Evolutionary conservation across 768 basidiomycete species (phyloP).

Genomic region (Lactarius psammicola): DNA sequence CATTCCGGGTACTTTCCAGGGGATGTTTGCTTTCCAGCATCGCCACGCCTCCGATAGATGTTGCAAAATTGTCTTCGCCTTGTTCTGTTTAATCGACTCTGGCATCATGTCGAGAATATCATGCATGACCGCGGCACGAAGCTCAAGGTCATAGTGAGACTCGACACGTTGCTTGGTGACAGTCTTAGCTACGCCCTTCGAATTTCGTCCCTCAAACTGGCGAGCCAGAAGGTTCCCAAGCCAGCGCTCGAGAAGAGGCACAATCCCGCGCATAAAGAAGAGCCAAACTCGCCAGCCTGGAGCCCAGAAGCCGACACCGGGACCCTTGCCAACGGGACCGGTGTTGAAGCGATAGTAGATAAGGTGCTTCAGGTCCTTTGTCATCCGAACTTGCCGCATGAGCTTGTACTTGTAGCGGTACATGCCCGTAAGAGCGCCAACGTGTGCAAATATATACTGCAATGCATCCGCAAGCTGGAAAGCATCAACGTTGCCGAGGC

Average conservation of each 20-base stretch:
- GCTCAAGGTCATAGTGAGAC: slow-evolving; percentile 96
- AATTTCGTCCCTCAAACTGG: slow-evolving; percentile 98
- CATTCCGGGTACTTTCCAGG: slow-evolving; percentile 99
- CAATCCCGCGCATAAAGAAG: slow-evolving; percentile 99
- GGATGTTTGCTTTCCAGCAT: slow-evolving; percentile 96
- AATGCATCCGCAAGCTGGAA: slow-evolving; percentile 99
- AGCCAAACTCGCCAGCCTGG: slow-evolving; percentile 99
- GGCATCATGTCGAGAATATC: slow-evolving; percentile 99
- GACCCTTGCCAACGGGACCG: slow-evolving; percentile 98
- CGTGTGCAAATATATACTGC: slow-evolving; percentile 96
- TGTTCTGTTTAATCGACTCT: slow-evolving; percentile 98
- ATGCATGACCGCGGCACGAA: slow-evolving; percentile 99
- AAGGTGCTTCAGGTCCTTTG: slow-evolving; percentile 97
- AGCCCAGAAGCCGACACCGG: slow-evolving; percentile 99
- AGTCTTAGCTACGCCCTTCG: slow-evolving; percentile 94
- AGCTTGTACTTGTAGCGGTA: slow-evolving; percentile 99
- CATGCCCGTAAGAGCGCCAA: slow-evolving; percentile 98
- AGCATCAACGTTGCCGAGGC: slow-evolving; percentile 96
- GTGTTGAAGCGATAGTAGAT: slow-evolving; percentile 99
- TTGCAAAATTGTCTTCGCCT: slow-evolving; percentile 98
- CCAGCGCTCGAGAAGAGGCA: slow-evolving; percentile 95
- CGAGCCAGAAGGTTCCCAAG: slow-evolving; percentile 95
- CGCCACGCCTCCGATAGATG: slow-evolving; percentile 98
- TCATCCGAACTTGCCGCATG: slow-evolving; percentile 99
- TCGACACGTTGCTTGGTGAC: slow-evolving; percentile 99